Base-by-base conservation (phyloP, 2,329 filamentous ascomycete species). In the Gaeumannomyces tritici region DNA sequence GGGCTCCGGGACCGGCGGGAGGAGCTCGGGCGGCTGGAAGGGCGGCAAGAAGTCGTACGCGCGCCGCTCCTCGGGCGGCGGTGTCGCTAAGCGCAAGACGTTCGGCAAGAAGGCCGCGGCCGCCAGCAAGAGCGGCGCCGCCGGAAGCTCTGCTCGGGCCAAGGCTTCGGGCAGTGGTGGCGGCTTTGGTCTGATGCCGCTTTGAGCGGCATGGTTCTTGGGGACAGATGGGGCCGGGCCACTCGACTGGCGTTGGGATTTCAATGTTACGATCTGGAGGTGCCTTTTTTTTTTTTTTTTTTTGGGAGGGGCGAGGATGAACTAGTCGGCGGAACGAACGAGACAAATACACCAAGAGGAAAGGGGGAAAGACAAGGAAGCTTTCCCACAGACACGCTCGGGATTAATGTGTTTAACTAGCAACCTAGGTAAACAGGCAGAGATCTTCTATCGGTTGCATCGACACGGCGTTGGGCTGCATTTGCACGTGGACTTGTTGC, bases 111-210 rank as follows among this genome's bases (percentile, higher is more conserved):
- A 64, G 54, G 63, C 66, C 18, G 51, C 62, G 18, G 66, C 62
- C 12, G 62, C 61, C 18, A 28, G 60, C 21, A 65, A 64, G 33
- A 62, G 62, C n/a, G 64, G 59, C 26, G 27, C 58, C 35, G 55
- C 55, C 47, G n/a, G n/a, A n/a, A 15, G 29, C 13, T 35, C 57
- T 2, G 51, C 26, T 18, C 58, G 62, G 57, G 13, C 35, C n/a
- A 59, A 56, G 61, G 33, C 51, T 35, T n/a, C 51, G 42, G 55
- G 24, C 55, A 57, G 54, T 9, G 59, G 59, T 2, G 62, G 64
- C 33, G 64, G 64, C 4, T 68, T 69, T 8, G 67, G 67, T 4
- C 63, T 68, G 62, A 69, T 69, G 67, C 67, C 67, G 15, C 33
- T 68, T 33, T 69, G 61, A 66, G 42, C 24, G 42, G n/a, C 12